These are phyloP conservation scores for Komagataella pseudopastoris DNA, from an alignment of 805 yeast species.

Conservation along the genomic window DNA sequence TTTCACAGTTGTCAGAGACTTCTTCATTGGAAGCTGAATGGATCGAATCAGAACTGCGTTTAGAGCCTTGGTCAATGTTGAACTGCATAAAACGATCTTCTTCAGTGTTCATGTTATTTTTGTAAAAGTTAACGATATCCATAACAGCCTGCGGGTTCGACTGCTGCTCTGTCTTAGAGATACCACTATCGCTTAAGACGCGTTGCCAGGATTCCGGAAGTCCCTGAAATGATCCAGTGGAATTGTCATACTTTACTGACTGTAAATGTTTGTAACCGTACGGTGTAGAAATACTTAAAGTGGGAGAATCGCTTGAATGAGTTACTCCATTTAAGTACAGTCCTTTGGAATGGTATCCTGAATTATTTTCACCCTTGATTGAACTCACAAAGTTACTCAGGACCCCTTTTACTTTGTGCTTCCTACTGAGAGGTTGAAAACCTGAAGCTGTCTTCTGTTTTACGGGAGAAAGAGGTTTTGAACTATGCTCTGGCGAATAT, in stretches of 20 bases:
- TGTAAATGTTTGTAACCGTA: slow-evolving; percentile 83
- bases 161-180: slow-evolving; percentile 76
- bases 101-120: slow-evolving; percentile 30
- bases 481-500: neutral
- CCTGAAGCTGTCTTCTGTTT: neutral
- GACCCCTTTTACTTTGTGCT: neutral
- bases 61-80: neutral
- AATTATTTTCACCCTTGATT: neutral
- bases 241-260: slow-evolving; percentile 83
- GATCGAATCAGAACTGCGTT: slow-evolving; percentile 10
- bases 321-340: neutral
- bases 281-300: slow-evolving; percentile 71
- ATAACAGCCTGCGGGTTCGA: slow-evolving; percentile 90
- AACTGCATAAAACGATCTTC: slow-evolving; percentile 5
- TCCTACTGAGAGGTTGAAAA: neutral
- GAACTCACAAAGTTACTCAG: neutral
- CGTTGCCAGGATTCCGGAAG: slow-evolving; percentile 89
- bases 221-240: slow-evolving; percentile 81
- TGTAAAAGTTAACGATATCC: slow-evolving; percentile 81
- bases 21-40: slow-evolving; percentile 16
- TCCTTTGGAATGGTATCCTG: neutral
- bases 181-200: slow-evolving; percentile 72
- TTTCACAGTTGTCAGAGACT: neutral
- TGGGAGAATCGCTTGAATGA: neutral
- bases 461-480: neutral